A percentile compares a stretch with the other conserved stretches of the same genome.
phyloP scores from a whole-genome alignment of 2,329 filamentous ascomycete genomes.

The Talaromyces funiculosus region DNA sequence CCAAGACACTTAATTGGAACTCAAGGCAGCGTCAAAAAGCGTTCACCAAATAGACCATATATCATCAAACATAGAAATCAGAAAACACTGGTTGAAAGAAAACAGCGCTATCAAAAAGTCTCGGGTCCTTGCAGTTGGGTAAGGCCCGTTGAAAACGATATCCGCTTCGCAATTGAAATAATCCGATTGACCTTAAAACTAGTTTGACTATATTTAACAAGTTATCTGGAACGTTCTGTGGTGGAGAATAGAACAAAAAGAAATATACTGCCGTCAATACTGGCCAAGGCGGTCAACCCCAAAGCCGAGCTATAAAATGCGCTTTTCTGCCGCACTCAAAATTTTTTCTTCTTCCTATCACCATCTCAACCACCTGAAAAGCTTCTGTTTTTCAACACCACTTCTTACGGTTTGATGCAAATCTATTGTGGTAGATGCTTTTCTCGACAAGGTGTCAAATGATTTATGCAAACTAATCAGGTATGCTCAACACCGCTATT shows the following conservation, averaged over 20 bases:
- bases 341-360: constrained; percentile 14
- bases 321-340: constrained; percentile 2
- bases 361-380: background rate
- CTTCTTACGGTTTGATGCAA: background rate
- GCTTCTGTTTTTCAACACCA: background rate
- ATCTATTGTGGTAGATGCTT: background rate
- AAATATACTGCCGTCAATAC: background rate
- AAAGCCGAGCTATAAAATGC: constrained; percentile 10
- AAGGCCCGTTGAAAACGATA: background rate
- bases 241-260: constrained; percentile 1
- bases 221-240: background rate
- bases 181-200: background rate
- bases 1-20: constrained; percentile 48
- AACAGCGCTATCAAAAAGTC: background rate
- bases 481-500: constrained; percentile 1
- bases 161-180: background rate
- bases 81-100: background rate
- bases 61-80: constrained; percentile 14
- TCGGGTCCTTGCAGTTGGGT: background rate
- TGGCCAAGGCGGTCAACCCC: background rate
- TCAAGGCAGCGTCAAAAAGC: constrained; percentile 43
- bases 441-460: background rate
- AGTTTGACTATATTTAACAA: background rate
- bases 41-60: constrained; percentile 20
- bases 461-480: background rate